Evolutionary conservation across 257 asterid species (phyloP), one percentile per base, ranked within the genome.

Genomic region (Prunella vulgaris): DNA sequence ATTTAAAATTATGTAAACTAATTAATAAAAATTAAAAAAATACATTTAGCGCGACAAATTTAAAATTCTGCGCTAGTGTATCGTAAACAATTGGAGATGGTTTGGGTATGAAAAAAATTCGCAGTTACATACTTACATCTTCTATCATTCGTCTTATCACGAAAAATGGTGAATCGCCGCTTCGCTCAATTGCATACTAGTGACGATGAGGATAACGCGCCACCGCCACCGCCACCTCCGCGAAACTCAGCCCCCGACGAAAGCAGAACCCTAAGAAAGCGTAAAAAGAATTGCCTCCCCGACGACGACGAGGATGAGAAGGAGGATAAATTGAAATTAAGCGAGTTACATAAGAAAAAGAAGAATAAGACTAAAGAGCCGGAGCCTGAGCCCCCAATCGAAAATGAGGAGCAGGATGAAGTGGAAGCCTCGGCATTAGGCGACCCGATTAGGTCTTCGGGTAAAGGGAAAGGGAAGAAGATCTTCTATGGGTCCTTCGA

Each of bases 381-480:
- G 7, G 79, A 83, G 48, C 71, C 64, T 1, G 79, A 83, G 48
- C 71, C 64, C 2, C 70, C 58, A 7, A 72, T 46, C 15, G 78
- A 70, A 14, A 46, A 74, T 3, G 89, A 79, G 14, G 90, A 7
- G 56, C 78, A 72, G 68, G 82, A 66, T 38, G 83, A 70, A 30
- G 65, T 68, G 64, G 96, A 85, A 25, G 98, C 95, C 10, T 74
- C 66, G 66, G 92, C 98, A 38, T 10, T 93, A 48, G 98, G 97
- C 2, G 84, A 87, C 13, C 82, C 68, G 46, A 49, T 84, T 83
- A 83, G 87, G 89, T 81, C 76, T 83, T 81, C 92, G 0, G 96
- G 93, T 10, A 87, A 85, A 64, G 98, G 96, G 13, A 76, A 79
- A 35, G 80, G 88, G 60, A 82, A 64, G 73, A 80, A 69, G 77